phyloP scores from a whole-genome alignment of 257 asterid genomes.

The Thymus mandschuricus region DNA sequence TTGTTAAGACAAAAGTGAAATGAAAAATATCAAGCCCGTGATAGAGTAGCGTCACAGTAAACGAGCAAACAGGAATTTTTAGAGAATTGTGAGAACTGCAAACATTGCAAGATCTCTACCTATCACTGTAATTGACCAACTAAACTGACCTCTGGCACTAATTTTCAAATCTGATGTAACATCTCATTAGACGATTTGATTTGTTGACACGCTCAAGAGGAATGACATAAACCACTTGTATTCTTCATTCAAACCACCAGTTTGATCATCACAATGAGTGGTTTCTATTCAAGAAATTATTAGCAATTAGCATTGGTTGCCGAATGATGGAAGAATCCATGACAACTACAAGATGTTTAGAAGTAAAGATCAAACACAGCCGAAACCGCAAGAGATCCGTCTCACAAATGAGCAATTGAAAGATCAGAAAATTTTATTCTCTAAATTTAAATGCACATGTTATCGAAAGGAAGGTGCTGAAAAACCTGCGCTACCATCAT shows the following conservation, averaged over 20 bases:
- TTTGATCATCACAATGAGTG: constrained; percentile 15
- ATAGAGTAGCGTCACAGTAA: constrained; percentile 11
- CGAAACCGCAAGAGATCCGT: neutral
- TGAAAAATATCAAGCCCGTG: neutral
- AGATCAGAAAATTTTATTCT: constrained; percentile 9
- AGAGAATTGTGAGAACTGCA: constrained; percentile 19
- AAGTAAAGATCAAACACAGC: constrained; percentile 9
- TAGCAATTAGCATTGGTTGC: constrained; percentile 1
- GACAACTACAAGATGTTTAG: constrained; percentile 14
- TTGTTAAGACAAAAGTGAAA: too few relatives aligned
- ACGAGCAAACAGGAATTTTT: constrained; percentile 8
- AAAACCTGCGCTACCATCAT: constrained; percentile 45
- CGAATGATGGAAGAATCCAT: neutral
- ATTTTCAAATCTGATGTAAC: neutral
- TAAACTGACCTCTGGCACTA: neutral
- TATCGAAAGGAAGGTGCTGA: constrained; percentile 25
- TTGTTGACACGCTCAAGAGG: constrained; percentile 7
- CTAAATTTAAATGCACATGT: constrained; percentile 9
- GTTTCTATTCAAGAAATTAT: neutral
- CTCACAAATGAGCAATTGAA: constrained; percentile 16
- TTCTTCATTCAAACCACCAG: constrained; percentile 1
- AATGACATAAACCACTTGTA: constrained; percentile 7
- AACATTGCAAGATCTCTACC: constrained; percentile 2
- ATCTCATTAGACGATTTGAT: neutral
- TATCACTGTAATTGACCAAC: neutral